phyloP scores from a whole-genome alignment of 148 eudicot genomes.

The Nepenthes gracilis region DNA sequence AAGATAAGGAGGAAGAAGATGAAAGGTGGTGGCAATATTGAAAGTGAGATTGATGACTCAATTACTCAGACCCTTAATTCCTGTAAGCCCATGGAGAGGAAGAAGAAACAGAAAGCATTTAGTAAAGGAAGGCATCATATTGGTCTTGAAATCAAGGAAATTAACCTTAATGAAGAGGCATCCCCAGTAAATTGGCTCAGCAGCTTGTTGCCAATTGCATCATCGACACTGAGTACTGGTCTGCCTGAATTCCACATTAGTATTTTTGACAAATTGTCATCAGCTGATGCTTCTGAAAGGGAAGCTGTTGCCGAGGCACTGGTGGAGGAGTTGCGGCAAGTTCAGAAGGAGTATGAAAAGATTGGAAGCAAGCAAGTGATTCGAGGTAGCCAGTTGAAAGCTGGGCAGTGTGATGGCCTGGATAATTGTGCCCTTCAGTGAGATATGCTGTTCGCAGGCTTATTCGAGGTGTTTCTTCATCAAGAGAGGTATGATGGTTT shows the following conservation, averaged over 20 bases:
- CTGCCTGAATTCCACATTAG: slow-evolving; percentile 75
- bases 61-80: slow-evolving; percentile 11
- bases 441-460: slow-evolving; percentile 89
- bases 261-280: slow-evolving; percentile 55
- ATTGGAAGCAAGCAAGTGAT: slow-evolving; percentile 29
- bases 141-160: slow-evolving; percentile 11
- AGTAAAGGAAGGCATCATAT: slow-evolving; percentile 48
- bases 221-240: slow-evolving; percentile 7
- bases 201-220: neutral
- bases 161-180: slow-evolving; percentile 6
- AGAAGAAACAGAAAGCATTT: slow-evolving; percentile 48
- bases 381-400: slow-evolving; percentile 59
- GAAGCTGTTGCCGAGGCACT: slow-evolving; percentile 67
- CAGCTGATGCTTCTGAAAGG: slow-evolving; percentile 42
- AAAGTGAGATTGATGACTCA: slow-evolving; percentile 16
- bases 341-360: slow-evolving; percentile 57
- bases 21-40: slow-evolving; percentile 2
- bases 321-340: slow-evolving; percentile 55
- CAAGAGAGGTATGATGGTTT: slow-evolving; percentile 52
- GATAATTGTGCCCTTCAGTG: slow-evolving; percentile 79
- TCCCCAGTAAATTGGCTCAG: slow-evolving; percentile 18
- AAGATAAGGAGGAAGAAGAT: slow-evolving; percentile 23
- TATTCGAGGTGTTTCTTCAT: slow-evolving; percentile 84
- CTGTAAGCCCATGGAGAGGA: slow-evolving; percentile 59
- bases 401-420: slow-evolving; percentile 83